A percentile compares a stretch with the other conserved stretches of the same genome.
phyloP scores from a whole-genome alignment of 2,329 filamentous ascomycete genomes.

The Colletotrichum godetiae region DNA sequence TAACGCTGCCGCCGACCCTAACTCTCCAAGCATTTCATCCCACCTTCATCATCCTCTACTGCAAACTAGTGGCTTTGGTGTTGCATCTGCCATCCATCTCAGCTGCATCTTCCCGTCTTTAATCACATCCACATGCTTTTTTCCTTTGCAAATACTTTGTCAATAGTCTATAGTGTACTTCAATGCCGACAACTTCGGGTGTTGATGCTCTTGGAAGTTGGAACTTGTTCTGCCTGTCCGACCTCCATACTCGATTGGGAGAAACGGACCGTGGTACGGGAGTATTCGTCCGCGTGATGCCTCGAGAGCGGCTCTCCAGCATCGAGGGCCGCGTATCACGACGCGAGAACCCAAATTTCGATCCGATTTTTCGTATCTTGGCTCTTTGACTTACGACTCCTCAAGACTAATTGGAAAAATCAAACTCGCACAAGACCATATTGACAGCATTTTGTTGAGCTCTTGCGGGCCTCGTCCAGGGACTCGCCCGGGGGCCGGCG shows the following conservation, averaged over 20 bases:
- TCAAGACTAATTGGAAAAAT: neutral
- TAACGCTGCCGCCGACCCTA: neutral
- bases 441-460: slow-evolving; percentile 26
- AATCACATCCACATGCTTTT: slow-evolving; percentile 17
- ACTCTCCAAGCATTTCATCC: neutral
- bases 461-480: slow-evolving; percentile 19
- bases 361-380: neutral
- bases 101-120: slow-evolving; percentile 25
- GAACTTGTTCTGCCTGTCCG: neutral
- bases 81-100: slow-evolving; percentile 9
- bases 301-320: neutral
- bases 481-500: neutral
- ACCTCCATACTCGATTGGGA: slow-evolving; percentile 23
- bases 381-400: neutral
- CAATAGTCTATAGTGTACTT: neutral
- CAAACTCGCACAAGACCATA: neutral
- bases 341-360: neutral
- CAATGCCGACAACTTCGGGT: slow-evolving; percentile 9
- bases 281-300: slow-evolving; percentile 4
- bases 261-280: neutral
- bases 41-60: neutral
- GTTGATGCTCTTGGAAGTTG: neutral
- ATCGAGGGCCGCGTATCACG: neutral
- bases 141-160: neutral
- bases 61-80: slow-evolving; percentile 1